Conservation (phyloP, 805 yeast genomes). For the Candida ficus region DNA sequence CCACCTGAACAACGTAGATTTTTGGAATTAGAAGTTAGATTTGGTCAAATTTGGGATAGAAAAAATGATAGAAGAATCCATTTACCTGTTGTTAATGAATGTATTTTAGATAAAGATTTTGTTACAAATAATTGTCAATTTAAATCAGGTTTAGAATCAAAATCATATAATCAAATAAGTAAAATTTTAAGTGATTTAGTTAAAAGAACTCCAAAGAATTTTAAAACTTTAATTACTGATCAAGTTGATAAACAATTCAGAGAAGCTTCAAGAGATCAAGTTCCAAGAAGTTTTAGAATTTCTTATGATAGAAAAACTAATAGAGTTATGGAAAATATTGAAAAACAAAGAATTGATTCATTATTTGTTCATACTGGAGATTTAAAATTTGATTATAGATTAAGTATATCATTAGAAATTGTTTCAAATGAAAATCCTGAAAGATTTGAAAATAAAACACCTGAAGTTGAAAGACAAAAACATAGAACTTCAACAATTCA, state of each 20-base stretch:
- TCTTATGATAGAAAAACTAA: conserved; percentile 66
- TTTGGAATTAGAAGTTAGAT: conserved; percentile 70
- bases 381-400: conserved; percentile 67
- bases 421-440: conserved; percentile 59
- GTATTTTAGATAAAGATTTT: conserved; percentile 45
- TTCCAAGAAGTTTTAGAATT: conserved; percentile 59
- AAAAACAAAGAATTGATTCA: conserved; percentile 70
- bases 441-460: conserved; percentile 48
- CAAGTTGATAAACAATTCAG: conserved; percentile 59
- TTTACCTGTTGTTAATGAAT: conserved; percentile 65
- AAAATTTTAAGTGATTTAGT: conserved; percentile 52
- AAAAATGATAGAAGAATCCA: conserved; percentile 55
- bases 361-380: conserved; percentile 70
- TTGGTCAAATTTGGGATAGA: conserved; percentile 67
- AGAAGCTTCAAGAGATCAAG: conserved; percentile 57
- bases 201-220: conserved; percentile 45
- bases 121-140: conserved; percentile 49
- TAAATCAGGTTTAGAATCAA: conserved; percentile 61
- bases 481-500: conserved; percentile 71
- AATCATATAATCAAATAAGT: conserved; percentile 52
- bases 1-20: conserved; percentile 46
- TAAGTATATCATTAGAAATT: conserved; percentile 71
- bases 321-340: conserved; percentile 61
- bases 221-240: conserved; percentile 56
- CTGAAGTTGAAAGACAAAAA: conserved; percentile 59